A percentile compares a stretch with the other conserved stretches of the same genome.
phyloP scores from a whole-genome alignment of 495 filamentous ascomycete species.

The Baudoinia panamericana region DNA sequence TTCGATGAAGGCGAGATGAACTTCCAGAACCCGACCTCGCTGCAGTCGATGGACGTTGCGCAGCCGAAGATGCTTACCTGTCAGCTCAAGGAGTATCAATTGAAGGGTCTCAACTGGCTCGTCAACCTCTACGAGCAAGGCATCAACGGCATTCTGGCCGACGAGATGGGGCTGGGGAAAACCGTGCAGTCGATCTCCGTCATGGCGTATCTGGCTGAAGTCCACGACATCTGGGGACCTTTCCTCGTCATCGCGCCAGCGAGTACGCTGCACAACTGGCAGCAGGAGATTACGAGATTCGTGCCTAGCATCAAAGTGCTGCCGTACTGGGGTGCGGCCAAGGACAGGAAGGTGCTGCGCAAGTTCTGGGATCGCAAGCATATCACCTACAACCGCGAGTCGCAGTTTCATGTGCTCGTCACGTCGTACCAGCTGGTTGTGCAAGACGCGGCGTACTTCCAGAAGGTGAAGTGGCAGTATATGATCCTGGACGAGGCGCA shows the following conservation, averaged over 20 bases:
- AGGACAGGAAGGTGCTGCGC: conserved; percentile 86
- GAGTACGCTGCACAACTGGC: conserved; percentile 97
- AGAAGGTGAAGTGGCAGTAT: conserved; percentile 98
- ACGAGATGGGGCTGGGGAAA: conserved; percentile 99
- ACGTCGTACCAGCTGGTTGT: conserved; percentile 97
- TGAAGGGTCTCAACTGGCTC: conserved; percentile 98
- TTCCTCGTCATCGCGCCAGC: conserved; percentile 95
- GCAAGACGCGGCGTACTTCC: conserved; percentile 88
- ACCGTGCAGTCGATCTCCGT: conserved; percentile 98
- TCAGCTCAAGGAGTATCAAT: conserved; percentile 92
- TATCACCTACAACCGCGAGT: conserved; percentile 83
- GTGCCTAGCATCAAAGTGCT: conserved; percentile 88
- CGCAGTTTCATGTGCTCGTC: conserved; percentile 87
- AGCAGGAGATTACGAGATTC: conserved; percentile 91
- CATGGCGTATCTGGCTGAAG: conserved; percentile 96
- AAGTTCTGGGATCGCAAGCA: conserved; percentile 99
- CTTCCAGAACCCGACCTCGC: conserved; percentile 94
- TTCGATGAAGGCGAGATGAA: conserved; percentile 88
- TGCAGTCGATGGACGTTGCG: conserved; percentile 84
- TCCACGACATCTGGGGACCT: conserved; percentile 95
- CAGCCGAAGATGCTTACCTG: conserved; percentile 91
- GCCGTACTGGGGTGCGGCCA: conserved; percentile 92
- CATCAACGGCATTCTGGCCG: conserved; percentile 97
- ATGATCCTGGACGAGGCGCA: conserved; percentile 99
- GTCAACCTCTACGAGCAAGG: conserved; percentile 98